These are phyloP conservation scores for Plasmodium inui DNA, from an alignment of 169 alveolate genomes.

Conservation along the genomic window DNA sequence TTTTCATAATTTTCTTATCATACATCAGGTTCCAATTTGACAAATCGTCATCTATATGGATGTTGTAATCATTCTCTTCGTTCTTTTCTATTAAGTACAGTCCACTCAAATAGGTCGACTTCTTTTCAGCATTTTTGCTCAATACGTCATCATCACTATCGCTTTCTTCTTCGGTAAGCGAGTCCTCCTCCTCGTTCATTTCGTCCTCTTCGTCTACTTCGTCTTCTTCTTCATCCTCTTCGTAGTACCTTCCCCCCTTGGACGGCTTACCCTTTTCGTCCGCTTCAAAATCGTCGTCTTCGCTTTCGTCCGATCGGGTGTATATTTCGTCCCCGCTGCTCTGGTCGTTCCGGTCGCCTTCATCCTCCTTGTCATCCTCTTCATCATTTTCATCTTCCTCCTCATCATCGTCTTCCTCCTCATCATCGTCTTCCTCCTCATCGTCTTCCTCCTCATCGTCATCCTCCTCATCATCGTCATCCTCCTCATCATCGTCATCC, in stretches of 20 bases:
- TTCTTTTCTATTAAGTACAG: constrained; percentile 64
- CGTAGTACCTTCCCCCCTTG: not conserved
- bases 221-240: constrained; percentile 22
- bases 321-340: not conserved
- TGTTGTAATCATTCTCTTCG: constrained; percentile 20
- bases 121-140: constrained; percentile 19
- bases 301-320: not conserved
- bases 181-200: constrained; percentile 5
- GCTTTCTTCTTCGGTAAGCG: constrained; percentile 14
- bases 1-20: constrained; percentile 48
- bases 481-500: not conserved
- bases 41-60: constrained; percentile 60
- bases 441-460: not conserved
- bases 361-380: not conserved
- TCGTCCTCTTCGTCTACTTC: not conserved
- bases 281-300: constrained; percentile 4
- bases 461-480: not conserved
- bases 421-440: not conserved
- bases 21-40: constrained; percentile 61
- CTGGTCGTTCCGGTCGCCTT: not conserved
- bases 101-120: constrained; percentile 28
- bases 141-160: constrained; percentile 24
- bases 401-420: not conserved
- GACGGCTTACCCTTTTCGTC: not conserved
- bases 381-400: not conserved